phyloP scores from a whole-genome alignment of 441 rosid species.

The Caryocar brasiliense region DNA sequence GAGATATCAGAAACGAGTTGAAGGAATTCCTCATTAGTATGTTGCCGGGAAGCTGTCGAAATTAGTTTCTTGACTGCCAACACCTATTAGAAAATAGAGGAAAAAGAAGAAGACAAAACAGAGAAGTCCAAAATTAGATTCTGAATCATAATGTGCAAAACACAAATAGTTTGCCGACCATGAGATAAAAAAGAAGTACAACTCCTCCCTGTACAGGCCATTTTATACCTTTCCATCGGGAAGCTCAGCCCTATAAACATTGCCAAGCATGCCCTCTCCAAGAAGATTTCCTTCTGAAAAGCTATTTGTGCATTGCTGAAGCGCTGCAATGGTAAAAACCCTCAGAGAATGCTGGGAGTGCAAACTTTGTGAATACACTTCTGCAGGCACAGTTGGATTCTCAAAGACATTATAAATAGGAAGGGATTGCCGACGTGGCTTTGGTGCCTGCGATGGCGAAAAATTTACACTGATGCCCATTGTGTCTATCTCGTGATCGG shows the following conservation, averaged over 20 bases:
- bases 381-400: constrained; percentile 39
- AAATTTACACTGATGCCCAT: constrained; percentile 20
- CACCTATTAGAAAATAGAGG: no score
- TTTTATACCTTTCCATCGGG: constrained; percentile 82
- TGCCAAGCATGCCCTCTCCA: constrained; percentile 91
- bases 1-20: constrained; percentile 69
- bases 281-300: constrained; percentile 86
- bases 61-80: constrained; percentile 95
- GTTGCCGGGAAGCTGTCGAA: constrained; percentile 52
- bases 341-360: constrained; percentile 48
- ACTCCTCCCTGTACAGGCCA: no score
- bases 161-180: constrained; percentile 5
- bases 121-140: constrained; percentile 4
- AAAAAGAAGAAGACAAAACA: constrained; percentile 35
- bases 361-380: constrained; percentile 37
- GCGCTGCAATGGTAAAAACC: constrained; percentile 78
- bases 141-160: not conserved
- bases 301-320: constrained; percentile 93
- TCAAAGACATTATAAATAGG: constrained; percentile 43
- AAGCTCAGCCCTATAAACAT: constrained; percentile 79
- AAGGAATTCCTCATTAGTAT: constrained; percentile 65
- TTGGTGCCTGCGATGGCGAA: constrained; percentile 28
- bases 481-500: constrained; percentile 18
- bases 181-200: no score
- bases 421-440: constrained; percentile 36